A percentile compares a stretch with the other conserved stretches of the same genome.
Conservation (phyloP, 176 grass and related monocot species). For the Elymus sibiricus region DNA sequence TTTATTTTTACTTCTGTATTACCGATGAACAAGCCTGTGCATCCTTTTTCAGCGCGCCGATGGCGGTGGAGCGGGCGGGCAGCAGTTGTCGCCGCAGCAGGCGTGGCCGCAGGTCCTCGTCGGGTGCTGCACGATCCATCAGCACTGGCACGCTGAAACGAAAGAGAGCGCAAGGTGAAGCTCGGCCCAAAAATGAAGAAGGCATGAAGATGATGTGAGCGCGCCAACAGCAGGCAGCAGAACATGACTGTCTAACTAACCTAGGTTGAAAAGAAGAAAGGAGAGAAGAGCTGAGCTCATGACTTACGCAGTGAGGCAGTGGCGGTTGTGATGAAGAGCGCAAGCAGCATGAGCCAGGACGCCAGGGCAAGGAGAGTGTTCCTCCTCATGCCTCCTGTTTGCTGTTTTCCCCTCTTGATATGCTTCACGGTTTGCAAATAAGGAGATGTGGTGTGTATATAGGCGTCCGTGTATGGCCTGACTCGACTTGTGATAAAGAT, state of each 20-base stretch:
- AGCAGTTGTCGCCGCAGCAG: constrained; percentile 55
- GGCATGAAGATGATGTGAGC: constrained; percentile 11
- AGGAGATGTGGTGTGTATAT: neutral
- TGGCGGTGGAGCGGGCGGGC: constrained; percentile 19
- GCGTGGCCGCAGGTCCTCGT: constrained; percentile 48
- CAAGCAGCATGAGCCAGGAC: constrained; percentile 39
- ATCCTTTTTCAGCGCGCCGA: neutral
- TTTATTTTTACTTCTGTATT: neutral
- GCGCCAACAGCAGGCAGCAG: neutral
- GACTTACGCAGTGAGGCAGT: constrained; percentile 32
- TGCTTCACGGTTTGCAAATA: neutral
- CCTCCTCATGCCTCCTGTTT: constrained; percentile 25
- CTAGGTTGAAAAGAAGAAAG: neutral
- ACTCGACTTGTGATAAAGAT: constrained; percentile 8
- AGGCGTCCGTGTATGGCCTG: neutral
- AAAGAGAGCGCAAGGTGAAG: neutral
- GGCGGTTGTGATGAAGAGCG: constrained; percentile 19
- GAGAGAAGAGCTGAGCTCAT: neutral
- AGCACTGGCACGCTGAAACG: constrained; percentile 54
- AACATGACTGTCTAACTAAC: neutral
- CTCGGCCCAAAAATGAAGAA: neutral
- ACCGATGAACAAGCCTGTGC: neutral
- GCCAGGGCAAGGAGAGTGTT: constrained; percentile 29
- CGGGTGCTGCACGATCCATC: constrained; percentile 51
- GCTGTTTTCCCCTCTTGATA: neutral